Percentiles rank a stretch among this genome's conserved stretches.
Conservation (phyloP, 1,139 yeast genomes). For the Saccharomyces hybrid region DNA sequence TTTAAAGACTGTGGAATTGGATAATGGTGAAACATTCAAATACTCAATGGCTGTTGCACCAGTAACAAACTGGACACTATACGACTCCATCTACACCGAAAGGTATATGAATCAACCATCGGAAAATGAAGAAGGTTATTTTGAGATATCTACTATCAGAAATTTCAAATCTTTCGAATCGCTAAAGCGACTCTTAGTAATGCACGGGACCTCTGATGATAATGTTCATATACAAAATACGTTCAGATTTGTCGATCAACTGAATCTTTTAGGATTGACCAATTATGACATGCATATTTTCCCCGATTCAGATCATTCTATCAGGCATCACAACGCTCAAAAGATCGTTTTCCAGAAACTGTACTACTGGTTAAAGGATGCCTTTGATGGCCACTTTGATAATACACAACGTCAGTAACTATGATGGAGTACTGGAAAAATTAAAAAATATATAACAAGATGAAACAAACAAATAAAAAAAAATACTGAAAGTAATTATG, state of each 20-base stretch:
- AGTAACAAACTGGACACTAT: conserved; percentile 73
- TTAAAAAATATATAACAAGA: too few relatives aligned
- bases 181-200: conserved; percentile 58
- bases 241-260: conserved; percentile 60
- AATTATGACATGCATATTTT: conserved; percentile 87
- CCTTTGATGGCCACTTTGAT: conserved; percentile 44
- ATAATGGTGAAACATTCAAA: conserved; percentile 57
- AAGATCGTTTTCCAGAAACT: conserved; percentile 68
- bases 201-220: conserved; percentile 98
- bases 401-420: neutral
- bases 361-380: conserved; percentile 61
- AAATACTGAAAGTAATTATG: too few relatives aligned
- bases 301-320: conserved; percentile 91
- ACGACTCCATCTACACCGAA: conserved; percentile 84
- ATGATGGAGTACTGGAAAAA: too few relatives aligned
- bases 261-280: conserved; percentile 55
- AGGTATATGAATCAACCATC: conserved; percentile 73
- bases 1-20: conserved; percentile 65
- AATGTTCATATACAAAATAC: conserved; percentile 93
- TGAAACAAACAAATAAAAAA: too few relatives aligned
- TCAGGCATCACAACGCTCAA: conserved; percentile 71
- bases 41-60: conserved; percentile 90
- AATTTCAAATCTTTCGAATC: conserved; percentile 43
- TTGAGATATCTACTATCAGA: conserved; percentile 41
- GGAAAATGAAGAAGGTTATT: conserved; percentile 43